Conservation (phyloP, 2,329 filamentous ascomycete species). For the Xylariales sp. region DNA sequence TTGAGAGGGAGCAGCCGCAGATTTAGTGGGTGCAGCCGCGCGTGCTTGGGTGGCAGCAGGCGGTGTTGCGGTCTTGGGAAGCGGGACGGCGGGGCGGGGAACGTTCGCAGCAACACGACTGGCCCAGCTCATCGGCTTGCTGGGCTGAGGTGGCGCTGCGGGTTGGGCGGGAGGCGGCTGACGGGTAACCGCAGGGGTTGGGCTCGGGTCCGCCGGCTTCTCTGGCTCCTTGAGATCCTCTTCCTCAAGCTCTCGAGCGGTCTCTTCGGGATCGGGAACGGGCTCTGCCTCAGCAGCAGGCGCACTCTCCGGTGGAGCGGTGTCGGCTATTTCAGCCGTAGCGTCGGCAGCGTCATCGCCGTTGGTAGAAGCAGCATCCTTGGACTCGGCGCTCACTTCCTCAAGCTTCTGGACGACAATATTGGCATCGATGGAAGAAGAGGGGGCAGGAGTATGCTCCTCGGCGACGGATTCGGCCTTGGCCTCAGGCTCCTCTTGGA, state of each 20-base stretch:
- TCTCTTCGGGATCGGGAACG: conserved; percentile 45
- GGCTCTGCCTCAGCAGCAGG: conserved; percentile 31
- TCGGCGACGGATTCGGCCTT: conserved; percentile 31
- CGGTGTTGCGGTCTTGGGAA: conserved; percentile 53
- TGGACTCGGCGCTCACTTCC: conserved; percentile 37
- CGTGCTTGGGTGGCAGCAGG: conserved; percentile 51
- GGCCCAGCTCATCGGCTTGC: conserved; percentile 71
- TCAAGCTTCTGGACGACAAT: conserved; percentile 60
- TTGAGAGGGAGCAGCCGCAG: conserved; percentile 35
- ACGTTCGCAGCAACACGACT: conserved; percentile 60
- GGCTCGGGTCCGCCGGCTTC: conserved; percentile 60
- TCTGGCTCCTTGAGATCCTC: conserved; percentile 55
- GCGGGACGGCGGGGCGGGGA: conserved; percentile 51
- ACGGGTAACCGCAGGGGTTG: conserved; percentile 47
- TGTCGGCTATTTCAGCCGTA: conserved; percentile 25
- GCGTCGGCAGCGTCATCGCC: conserved; percentile 6
- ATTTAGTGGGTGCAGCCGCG: conserved; percentile 43
- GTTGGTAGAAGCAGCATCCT: conserved; percentile 21
- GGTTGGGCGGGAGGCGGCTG: conserved; percentile 35
- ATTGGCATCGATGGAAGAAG: conserved; percentile 31
- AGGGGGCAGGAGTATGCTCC: conserved; percentile 20
- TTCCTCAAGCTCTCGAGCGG: conserved; percentile 46
- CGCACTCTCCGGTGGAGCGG: conserved; percentile 26
- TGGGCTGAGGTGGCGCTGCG: conserved; percentile 35
- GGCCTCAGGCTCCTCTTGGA: conserved; percentile 27